These are phyloP conservation scores for Hamigera avellanea DNA, from an alignment of 495 filamentous ascomycete genomes.

Conservation along the genomic window DNA sequence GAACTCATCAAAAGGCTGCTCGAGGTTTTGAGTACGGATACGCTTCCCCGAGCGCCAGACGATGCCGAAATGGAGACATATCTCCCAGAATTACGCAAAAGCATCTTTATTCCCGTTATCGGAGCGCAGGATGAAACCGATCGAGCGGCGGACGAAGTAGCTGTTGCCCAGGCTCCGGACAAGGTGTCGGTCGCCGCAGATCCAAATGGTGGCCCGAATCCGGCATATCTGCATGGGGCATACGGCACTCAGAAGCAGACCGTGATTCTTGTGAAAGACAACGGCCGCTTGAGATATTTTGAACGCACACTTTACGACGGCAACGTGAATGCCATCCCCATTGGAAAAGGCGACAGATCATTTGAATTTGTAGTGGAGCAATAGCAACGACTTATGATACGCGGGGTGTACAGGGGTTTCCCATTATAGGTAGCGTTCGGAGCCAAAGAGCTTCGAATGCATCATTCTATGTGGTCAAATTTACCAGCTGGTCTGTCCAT, in stretches of 20 bases:
- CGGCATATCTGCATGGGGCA: constrained; percentile 20
- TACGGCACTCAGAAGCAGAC: constrained; percentile 97
- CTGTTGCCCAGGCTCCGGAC: constrained; percentile 28
- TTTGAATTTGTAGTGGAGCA: constrained; percentile 25
- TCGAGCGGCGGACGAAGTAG: constrained; percentile 29
- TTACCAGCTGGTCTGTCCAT: too few species aligned
- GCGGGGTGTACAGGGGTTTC: too few species aligned
- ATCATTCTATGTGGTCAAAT: too few species aligned
- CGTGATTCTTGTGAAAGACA: constrained; percentile 62
- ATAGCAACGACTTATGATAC: constrained; percentile 1
- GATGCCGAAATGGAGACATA: constrained; percentile 55
- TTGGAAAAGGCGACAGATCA: constrained; percentile 45
- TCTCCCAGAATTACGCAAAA: constrained; percentile 57
- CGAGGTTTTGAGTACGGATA: constrained; percentile 56
- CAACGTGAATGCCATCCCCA: constrained; percentile 46
- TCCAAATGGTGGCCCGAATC: constrained; percentile 11
- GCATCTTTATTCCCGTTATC: constrained; percentile 75
- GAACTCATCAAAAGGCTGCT: constrained; percentile 61
- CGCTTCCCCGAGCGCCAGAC: constrained; percentile 48
- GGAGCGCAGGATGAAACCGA: constrained; percentile 38
- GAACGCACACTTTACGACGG: constrained; percentile 76
- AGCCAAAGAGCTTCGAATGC: too few species aligned
- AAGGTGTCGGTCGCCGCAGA: constrained; percentile 6
- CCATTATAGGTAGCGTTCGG: too few species aligned
- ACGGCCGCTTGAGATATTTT: constrained; percentile 66